phyloP scores from a whole-genome alignment of 208 protist species.

The Trypanosoma lewisi region DNA sequence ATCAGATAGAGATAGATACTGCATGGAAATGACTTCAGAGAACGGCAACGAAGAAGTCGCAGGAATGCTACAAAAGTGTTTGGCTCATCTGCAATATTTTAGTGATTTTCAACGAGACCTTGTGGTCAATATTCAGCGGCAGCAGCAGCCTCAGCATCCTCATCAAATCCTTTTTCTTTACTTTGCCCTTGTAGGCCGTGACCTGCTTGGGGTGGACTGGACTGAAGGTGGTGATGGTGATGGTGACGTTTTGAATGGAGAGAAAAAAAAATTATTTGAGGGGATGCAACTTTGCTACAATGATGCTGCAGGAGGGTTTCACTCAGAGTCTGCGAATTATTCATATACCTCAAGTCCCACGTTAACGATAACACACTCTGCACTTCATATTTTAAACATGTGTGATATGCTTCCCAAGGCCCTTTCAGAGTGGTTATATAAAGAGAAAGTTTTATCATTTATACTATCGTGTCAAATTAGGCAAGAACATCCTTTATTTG shows the following conservation, averaged over 20 bases:
- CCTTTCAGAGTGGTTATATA: slow-evolving; percentile 1
- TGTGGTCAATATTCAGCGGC: neutral
- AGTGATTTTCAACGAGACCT: neutral
- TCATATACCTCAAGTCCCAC: slow-evolving; percentile 12
- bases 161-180: slow-evolving; percentile 28
- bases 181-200: slow-evolving; percentile 20
- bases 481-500: neutral
- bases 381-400: slow-evolving; percentile 25
- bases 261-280: slow-evolving; percentile 5
- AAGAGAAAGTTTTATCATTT: slow-evolving; percentile 11
- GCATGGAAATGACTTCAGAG: too few relatives aligned
- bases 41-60: neutral
- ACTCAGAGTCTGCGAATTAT: slow-evolving; percentile 3
- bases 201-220: slow-evolving; percentile 26
- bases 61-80: neutral
- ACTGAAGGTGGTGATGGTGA: neutral
- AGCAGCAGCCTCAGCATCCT: slow-evolving; percentile 17
- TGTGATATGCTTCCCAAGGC: slow-evolving; percentile 12
- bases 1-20: too few relatives aligned
- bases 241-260: neutral
- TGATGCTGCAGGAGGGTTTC: slow-evolving; percentile 22
- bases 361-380: slow-evolving; percentile 31
- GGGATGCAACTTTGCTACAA: slow-evolving; percentile 25
- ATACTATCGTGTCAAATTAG: slow-evolving; percentile 17
- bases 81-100: slow-evolving; percentile 12